Conservation (phyloP, 2,329 filamentous ascomycete genomes). For the Ophiostoma fasciatum region DNA sequence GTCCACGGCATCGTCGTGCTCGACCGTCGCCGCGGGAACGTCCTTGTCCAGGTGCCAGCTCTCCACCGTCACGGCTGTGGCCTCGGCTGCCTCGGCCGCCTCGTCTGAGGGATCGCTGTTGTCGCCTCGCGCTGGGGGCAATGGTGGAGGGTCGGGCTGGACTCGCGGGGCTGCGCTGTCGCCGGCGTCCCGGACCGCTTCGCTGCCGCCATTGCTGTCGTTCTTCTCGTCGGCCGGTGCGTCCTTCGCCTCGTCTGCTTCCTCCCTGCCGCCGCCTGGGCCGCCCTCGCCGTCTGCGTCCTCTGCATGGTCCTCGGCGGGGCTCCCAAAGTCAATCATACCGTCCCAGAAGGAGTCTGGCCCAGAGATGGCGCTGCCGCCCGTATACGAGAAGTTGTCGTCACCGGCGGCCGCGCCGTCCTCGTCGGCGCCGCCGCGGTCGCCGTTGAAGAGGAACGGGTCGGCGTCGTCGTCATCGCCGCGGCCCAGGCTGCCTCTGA, state of each 20-base stretch:
- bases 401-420: not conserved
- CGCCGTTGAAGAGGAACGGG: slow-evolving; percentile 1
- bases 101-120: too few relatives aligned
- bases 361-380: not conserved
- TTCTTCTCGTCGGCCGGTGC: not conserved
- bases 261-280: too few relatives aligned
- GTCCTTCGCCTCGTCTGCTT: not conserved
- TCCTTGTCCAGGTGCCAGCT: too few relatives aligned
- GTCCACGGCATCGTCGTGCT: too few relatives aligned
- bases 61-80: too few relatives aligned
- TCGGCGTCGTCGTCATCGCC: slow-evolving; percentile 1
- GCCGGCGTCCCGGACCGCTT: not conserved
- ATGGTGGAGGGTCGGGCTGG: too few relatives aligned
- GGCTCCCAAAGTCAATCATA: not conserved
- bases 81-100: too few relatives aligned
- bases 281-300: not conserved
- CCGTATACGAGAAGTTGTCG: not conserved
- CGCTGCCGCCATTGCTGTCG: too few relatives aligned
- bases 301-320: not conserved
- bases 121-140: too few relatives aligned
- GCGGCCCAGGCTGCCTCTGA: slow-evolving; percentile 1
- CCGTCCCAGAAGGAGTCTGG: not conserved
- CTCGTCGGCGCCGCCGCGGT: not conserved
- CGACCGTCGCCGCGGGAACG: too few relatives aligned
- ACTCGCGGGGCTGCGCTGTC: too few relatives aligned